Evolutionary conservation across 257 asterid genomes (phyloP).

Genomic region (Plantago ovata): DNA sequence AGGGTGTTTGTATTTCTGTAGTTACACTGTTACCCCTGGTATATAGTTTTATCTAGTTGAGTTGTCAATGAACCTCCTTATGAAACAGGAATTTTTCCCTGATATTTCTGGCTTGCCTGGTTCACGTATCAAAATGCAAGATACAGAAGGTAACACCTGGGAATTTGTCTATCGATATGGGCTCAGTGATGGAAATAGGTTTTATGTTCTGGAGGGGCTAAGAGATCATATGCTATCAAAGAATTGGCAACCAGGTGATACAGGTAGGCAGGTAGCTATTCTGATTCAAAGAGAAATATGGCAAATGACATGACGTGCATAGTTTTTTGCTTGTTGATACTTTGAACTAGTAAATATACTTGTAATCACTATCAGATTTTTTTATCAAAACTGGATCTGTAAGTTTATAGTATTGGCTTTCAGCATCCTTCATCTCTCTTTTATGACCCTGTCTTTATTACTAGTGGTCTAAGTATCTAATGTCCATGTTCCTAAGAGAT

Average conservation of each 20-base stretch:
- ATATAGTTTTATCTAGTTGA: conserved; percentile 5
- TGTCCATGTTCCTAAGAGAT: too few relatives aligned
- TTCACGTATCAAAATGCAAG: conserved; percentile 48
- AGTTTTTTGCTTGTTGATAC: background rate
- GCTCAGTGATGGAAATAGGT: conserved; percentile 50
- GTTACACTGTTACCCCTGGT: conserved; percentile 6
- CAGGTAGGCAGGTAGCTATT: conserved; percentile 38
- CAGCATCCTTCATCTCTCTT: too few relatives aligned
- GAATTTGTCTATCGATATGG: conserved; percentile 55
- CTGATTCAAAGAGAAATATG: conserved; percentile 6
- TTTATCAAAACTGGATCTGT: too few relatives aligned
- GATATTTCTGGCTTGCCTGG: conserved; percentile 47
- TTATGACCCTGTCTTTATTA: too few relatives aligned
- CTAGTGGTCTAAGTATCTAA: too few relatives aligned
- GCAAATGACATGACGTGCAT: background rate
- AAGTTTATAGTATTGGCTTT: too few relatives aligned
- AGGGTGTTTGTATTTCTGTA: conserved; percentile 4
- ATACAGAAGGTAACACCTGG: conserved; percentile 68
- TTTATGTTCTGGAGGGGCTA: conserved; percentile 68
- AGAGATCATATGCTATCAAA: conserved; percentile 55
- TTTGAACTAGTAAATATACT: too few relatives aligned
- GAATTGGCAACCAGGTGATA: conserved; percentile 70
- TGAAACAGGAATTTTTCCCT: conserved; percentile 64
- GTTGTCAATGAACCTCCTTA: conserved; percentile 8
- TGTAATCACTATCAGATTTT: too few relatives aligned